phyloP scores from a whole-genome alignment of 345 rosid genomes.

The Salix koriyanagi region DNA sequence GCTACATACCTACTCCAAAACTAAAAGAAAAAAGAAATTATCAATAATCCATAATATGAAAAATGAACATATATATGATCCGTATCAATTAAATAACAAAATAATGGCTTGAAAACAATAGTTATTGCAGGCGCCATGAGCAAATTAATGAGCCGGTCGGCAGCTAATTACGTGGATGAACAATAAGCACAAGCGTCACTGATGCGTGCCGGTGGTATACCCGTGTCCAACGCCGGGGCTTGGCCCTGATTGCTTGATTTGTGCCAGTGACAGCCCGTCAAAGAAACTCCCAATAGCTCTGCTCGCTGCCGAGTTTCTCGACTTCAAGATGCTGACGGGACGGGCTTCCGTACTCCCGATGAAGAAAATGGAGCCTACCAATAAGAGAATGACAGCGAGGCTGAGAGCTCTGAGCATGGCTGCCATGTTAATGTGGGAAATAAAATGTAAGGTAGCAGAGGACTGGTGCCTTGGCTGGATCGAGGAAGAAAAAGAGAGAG shows the following conservation, averaged over 20 bases:
- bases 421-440: slow-evolving; percentile 23
- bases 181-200: neutral
- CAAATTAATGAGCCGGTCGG: neutral
- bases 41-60: neutral
- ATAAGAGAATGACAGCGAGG: slow-evolving; percentile 20
- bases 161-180: neutral
- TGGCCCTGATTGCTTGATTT: slow-evolving; percentile 39
- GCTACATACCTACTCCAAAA: too few relatives aligned
- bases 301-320: slow-evolving; percentile 7
- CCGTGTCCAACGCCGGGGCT: slow-evolving; percentile 16
- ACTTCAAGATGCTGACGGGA: slow-evolving; percentile 28
- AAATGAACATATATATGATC: neutral
- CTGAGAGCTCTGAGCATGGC: slow-evolving; percentile 10
- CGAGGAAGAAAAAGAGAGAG: neutral
- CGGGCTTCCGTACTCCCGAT: slow-evolving; percentile 30
- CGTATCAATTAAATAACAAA: neutral
- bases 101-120: neutral
- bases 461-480: neutral
- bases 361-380: slow-evolving; percentile 21
- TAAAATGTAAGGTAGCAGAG: neutral
- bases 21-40: neutral
- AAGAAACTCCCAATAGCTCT: slow-evolving; percentile 27
- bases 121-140: neutral
- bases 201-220: neutral
- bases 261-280: slow-evolving; percentile 40